Conservation (phyloP, 768 basidiomycete genomes). For the Termitomyces sp. region DNA sequence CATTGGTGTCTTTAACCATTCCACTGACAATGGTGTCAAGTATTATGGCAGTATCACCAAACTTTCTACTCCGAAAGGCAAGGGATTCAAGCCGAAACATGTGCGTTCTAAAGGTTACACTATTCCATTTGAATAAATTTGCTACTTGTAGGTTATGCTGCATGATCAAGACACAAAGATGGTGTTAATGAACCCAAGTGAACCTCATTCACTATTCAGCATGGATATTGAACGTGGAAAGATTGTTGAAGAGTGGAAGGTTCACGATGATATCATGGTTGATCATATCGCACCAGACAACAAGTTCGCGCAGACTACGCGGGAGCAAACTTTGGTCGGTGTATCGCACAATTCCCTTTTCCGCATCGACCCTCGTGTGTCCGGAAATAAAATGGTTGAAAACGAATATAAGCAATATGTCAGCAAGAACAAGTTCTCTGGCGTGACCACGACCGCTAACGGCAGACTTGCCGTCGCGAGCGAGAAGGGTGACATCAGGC, state of each 20-base stretch:
- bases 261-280: constrained; percentile 85
- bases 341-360: constrained; percentile 92
- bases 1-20: constrained; percentile 85
- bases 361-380: constrained; percentile 94
- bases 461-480: constrained; percentile 92
- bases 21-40: constrained; percentile 64
- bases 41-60: constrained; percentile 87
- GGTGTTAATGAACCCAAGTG: constrained; percentile 81
- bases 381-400: constrained; percentile 90
- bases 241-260: constrained; percentile 97
- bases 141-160: constrained; percentile 71
- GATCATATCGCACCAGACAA: constrained; percentile 87
- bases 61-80: constrained; percentile 73
- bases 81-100: constrained; percentile 80
- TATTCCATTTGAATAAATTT: constrained; percentile 1
- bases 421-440: constrained; percentile 93
- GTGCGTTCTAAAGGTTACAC: constrained; percentile 30
- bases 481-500: constrained; percentile 92
- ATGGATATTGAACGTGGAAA: constrained; percentile 95
- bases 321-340: constrained; percentile 90
- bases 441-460: constrained; percentile 78
- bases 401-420: constrained; percentile 94
- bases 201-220: constrained; percentile 77
- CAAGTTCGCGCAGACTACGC: constrained; percentile 93
- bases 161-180: constrained; percentile 96